Evolutionary conservation across 495 filamentous ascomycete species (phyloP).

Genomic region (Aspergillus kassunensis): DNA sequence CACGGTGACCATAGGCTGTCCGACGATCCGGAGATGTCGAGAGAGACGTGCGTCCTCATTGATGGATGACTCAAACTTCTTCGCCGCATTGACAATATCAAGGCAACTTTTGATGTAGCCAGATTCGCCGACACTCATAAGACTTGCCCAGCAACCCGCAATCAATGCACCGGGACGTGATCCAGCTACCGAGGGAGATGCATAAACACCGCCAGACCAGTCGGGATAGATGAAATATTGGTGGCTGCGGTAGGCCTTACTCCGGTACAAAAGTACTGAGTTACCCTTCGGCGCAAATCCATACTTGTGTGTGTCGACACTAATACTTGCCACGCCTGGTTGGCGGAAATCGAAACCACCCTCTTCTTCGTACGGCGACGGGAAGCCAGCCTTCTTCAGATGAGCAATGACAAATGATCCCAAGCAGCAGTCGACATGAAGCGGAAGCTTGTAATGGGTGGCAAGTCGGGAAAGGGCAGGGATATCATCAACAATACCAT

Average conservation of each 20-base stretch:
- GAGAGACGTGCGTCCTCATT: slow-evolving; percentile 58
- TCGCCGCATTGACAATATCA: slow-evolving; percentile 80
- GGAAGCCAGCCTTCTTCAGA: slow-evolving; percentile 85
- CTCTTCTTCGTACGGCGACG: slow-evolving; percentile 55
- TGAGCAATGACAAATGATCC: slow-evolving; percentile 93
- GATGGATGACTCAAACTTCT: slow-evolving; percentile 77
- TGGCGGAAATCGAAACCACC: slow-evolving; percentile 90
- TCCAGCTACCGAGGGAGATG: slow-evolving; percentile 83
- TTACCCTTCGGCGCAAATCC: slow-evolving; percentile 98
- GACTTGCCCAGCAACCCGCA: slow-evolving; percentile 84
- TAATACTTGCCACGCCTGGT: slow-evolving; percentile 90
- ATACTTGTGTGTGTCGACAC: slow-evolving; percentile 98
- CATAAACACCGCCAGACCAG: slow-evolving; percentile 96
- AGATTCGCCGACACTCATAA: slow-evolving; percentile 84
- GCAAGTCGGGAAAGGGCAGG: slow-evolving; percentile 79
- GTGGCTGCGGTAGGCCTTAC: slow-evolving; percentile 66
- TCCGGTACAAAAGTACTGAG: slow-evolving; percentile 86
- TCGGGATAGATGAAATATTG: slow-evolving; percentile 96
- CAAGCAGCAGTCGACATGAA: slow-evolving; percentile 97
- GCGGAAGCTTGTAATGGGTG: slow-evolving; percentile 67
- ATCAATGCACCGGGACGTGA: slow-evolving; percentile 91
- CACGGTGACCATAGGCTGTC: slow-evolving; percentile 82
- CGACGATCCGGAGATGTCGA: slow-evolving; percentile 73
- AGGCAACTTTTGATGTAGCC: slow-evolving; percentile 85
- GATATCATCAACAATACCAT: slow-evolving; percentile 97